phyloP scores from a whole-genome alignment of 768 basidiomycete species.

The Pleurotus djamor region DNA sequence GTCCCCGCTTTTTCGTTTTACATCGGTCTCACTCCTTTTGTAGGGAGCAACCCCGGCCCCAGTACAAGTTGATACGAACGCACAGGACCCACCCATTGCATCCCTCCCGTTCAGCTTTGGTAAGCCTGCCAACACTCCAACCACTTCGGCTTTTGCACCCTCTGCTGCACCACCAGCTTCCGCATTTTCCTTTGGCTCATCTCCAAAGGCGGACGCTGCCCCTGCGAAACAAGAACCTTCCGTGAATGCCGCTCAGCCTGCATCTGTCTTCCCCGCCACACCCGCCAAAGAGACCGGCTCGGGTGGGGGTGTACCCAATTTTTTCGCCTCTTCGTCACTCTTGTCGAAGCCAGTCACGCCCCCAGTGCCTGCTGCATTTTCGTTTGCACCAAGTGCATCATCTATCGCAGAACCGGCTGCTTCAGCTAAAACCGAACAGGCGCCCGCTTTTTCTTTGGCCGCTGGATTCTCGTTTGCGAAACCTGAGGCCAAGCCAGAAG shows the following conservation, averaged over 20 bases:
- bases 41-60: constrained; percentile 4
- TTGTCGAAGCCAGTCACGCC: constrained; percentile 32
- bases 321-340: constrained; percentile 55
- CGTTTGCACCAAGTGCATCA: not conserved
- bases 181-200: too few species aligned
- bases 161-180: constrained; percentile 2
- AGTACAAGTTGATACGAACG: constrained; percentile 28
- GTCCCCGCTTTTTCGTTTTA: not conserved
- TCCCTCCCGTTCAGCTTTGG: constrained; percentile 65
- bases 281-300: too few species aligned
- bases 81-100: constrained; percentile 63
- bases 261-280: too few species aligned
- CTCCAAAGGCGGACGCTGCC: too few species aligned
- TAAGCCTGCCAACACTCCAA: constrained; percentile 19
- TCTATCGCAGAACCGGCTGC: not conserved
- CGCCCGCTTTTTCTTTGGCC: constrained; percentile 11
- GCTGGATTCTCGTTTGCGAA: constrained; percentile 17
- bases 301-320: constrained; percentile 48
- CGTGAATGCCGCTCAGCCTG: too few species aligned
- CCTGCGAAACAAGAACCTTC: too few species aligned
- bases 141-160: constrained; percentile 2
- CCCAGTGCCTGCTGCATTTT: constrained; percentile 10
- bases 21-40: constrained; percentile 2
- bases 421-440: constrained; percentile 15
- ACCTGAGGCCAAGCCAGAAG: not conserved